phyloP scores from a whole-genome alignment of 805 yeast species.

The Myxozyma kluyveri region DNA sequence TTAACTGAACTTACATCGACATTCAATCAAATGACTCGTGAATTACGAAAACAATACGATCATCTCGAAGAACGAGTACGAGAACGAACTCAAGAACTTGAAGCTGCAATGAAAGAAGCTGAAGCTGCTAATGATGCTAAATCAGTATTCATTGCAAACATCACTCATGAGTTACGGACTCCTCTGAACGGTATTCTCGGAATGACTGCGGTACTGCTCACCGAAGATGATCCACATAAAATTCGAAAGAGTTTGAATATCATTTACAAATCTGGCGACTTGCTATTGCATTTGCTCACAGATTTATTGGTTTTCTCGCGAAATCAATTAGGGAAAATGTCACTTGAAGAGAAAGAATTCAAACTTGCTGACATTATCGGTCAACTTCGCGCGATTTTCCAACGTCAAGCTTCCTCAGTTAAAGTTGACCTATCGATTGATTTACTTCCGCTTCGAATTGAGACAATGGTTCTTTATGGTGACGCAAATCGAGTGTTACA shows the following conservation, averaged over 20 bases:
- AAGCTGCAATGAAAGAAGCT: constrained; percentile 43
- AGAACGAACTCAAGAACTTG: constrained; percentile 81
- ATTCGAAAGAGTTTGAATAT: constrained; percentile 74
- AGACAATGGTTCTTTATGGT: constrained; percentile 71
- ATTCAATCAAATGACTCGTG: constrained; percentile 87
- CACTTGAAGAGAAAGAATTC: constrained; percentile 79
- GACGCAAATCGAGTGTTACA: constrained; percentile 90
- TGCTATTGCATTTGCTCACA: constrained; percentile 81
- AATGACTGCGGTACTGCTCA: constrained; percentile 91
- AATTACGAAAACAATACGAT: constrained; percentile 76
- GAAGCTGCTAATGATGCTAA: constrained; percentile 89
- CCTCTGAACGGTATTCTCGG: constrained; percentile 96
- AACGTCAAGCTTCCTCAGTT: constrained; percentile 74
- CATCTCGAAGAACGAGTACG: constrained; percentile 85
- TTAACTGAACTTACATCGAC: constrained; percentile 83
- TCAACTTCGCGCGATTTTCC: constrained; percentile 82
- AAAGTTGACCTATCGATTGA: constrained; percentile 64
- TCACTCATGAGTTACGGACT: constrained; percentile 90
- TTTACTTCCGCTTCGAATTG: constrained; percentile 50
- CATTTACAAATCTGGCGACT: constrained; percentile 87
- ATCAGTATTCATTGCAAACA: constrained; percentile 87
- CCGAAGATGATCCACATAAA: constrained; percentile 65
- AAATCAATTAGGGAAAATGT: constrained; percentile 79
- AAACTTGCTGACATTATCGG: constrained; percentile 74
- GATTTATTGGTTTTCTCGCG: constrained; percentile 90